Conservation (phyloP, 1,284 basidiomycete species). For the Phylloboletellus chloephorus region DNA sequence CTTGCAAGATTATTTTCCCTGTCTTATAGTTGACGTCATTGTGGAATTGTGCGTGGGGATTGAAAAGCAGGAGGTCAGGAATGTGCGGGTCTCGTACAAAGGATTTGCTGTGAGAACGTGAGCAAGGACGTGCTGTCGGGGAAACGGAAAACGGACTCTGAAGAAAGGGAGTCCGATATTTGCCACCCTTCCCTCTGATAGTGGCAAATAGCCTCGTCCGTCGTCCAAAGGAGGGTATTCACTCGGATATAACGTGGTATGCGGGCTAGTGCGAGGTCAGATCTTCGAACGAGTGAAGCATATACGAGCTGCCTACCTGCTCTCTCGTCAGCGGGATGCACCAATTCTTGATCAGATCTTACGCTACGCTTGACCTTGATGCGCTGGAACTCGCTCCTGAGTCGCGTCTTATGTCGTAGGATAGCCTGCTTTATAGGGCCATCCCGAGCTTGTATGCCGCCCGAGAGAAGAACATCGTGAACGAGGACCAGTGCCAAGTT, state of each 20-base stretch:
- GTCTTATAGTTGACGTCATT: constrained; percentile 58
- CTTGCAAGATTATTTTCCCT: constrained; percentile 90
- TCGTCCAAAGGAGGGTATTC: constrained; percentile 69
- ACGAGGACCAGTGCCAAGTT: constrained; percentile 79
- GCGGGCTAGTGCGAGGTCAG: constrained; percentile 39
- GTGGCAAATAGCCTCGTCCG: constrained; percentile 51
- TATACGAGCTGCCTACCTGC: constrained; percentile 44
- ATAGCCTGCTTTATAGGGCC: constrained; percentile 83
- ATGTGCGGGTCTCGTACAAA: constrained; percentile 78
- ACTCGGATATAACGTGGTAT: constrained; percentile 85
- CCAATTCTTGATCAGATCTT: constrained; percentile 62
- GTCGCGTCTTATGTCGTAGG: constrained; percentile 80
- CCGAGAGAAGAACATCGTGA: constrained; percentile 78
- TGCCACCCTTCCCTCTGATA: constrained; percentile 53
- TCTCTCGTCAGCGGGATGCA: constrained; percentile 51
- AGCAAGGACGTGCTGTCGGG: constrained; percentile 1
- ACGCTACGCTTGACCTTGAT: constrained; percentile 78
- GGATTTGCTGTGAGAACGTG: constrained; percentile 39
- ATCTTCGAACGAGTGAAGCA: not conserved
- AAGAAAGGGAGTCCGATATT: constrained; percentile 46
- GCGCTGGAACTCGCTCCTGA: constrained; percentile 79
- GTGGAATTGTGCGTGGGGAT: constrained; percentile 57
- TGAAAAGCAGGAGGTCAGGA: constrained; percentile 74
- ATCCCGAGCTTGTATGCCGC: constrained; percentile 82
- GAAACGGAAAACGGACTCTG: constrained; percentile 38